Evolutionary conservation across 495 filamentous ascomycete genomes (phyloP), one percentile per base, ranked within the genome.

Genomic region (Penicillium macrosclerotiorum): DNA sequence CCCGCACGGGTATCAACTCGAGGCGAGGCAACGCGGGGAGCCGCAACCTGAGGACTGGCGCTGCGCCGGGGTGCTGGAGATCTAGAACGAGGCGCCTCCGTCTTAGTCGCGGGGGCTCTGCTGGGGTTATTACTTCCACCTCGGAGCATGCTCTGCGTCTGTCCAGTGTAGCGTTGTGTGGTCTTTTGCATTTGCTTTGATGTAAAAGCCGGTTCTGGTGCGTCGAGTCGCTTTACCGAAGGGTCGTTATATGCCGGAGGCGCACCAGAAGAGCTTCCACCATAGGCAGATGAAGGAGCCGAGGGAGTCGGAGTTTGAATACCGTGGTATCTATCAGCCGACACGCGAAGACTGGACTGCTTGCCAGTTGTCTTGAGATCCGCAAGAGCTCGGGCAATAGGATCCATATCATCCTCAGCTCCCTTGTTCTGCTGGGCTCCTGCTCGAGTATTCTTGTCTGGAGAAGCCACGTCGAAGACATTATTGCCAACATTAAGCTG

Each of bases 401-500:
- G 93, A 57, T 98, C 93, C 18, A 81, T 55, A 12, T 85, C 81
- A 27, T 79, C 75, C 26, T 74, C 69, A 47, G 46, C 49, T 37
- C 42, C 37, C 51, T 67, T 65, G 3, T 50, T 54, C 8, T 56
- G 31, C 42, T 71, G 67, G 2, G 73, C 43, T 13, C 59, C 60
- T 37, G 68, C 67, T 26, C 61, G 70, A 5, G 45, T 41, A 36
- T 65, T 65, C 29, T 69, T 69, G 43, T 92, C 89, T 0, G 90
- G 86, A 5, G 87, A 86, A n/a, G 88, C 86, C 6, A 99, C 91
- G 55, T 95, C 84, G 67, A 99, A 97, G 18, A 97, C 90, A 54
- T 97, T 99, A 57, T 89, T 85, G 6, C 94, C 94, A 13, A 99
- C 80, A 62, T 96, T 96, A n/a, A 99, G 76, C 35, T 95, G 92